phyloP scores from a whole-genome alignment of 306 rosid species.

The Quercus wislizeni region DNA sequence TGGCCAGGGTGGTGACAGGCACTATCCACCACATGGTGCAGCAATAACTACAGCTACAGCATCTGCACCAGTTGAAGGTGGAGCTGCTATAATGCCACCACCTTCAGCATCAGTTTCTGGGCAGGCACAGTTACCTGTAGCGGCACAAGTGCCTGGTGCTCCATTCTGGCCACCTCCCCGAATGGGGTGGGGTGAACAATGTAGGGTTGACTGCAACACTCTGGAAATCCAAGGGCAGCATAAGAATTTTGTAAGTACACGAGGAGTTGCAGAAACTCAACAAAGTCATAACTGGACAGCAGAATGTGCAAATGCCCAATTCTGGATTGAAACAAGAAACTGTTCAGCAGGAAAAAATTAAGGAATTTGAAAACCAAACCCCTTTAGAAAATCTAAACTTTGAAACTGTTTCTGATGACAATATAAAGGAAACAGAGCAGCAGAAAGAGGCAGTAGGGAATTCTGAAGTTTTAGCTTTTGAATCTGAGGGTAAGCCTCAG shows the following conservation, averaged over 20 bases:
- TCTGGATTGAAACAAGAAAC: constrained; percentile 43
- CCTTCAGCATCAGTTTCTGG: constrained; percentile 45
- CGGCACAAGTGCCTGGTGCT: constrained; percentile 47
- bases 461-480: constrained; percentile 36
- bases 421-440: constrained; percentile 38
- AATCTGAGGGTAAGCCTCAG: constrained; percentile 27
- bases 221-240: constrained; percentile 71
- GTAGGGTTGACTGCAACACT: constrained; percentile 81
- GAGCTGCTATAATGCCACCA: constrained; percentile 30
- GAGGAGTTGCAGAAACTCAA: constrained; percentile 63
- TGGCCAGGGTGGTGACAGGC: constrained; percentile 60
- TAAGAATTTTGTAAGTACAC: constrained; percentile 44
- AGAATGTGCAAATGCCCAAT: constrained; percentile 44
- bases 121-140: constrained; percentile 33
- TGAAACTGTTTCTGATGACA: constrained; percentile 32
- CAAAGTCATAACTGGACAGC: constrained; percentile 43
- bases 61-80: constrained; percentile 41
- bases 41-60: constrained; percentile 33
- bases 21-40: constrained; percentile 49
- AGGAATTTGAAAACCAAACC: constrained; percentile 23
- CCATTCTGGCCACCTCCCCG: constrained; percentile 40
- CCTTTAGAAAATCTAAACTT: constrained; percentile 27
- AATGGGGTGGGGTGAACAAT: constrained; percentile 68
- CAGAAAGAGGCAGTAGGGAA: constrained; percentile 35
- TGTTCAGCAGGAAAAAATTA: constrained; percentile 38